Base-by-base conservation (phyloP, 805 yeast species). In the Barnettozyma populi region DNA sequence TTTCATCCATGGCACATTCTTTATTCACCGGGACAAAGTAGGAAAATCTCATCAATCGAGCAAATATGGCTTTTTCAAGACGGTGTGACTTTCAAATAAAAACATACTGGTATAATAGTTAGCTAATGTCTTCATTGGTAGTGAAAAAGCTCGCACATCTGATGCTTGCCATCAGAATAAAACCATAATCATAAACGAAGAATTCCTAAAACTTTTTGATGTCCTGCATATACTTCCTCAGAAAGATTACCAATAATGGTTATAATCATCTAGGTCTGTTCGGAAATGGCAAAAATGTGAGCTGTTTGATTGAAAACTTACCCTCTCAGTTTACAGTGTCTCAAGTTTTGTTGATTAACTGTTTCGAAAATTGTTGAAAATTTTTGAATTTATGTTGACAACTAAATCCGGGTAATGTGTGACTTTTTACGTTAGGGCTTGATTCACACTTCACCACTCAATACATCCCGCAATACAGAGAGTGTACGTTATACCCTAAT, bases 161-260 rank as follows among this genome's bases (percentile, higher is more conserved):
- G 19, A 16, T 18, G n/a, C 36, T 13, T 36, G 16, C 31, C 24
- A 36, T 16, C 18, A 7, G 19, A 36, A 23, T 16, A 23, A 31
- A 36, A 36, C 25, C 35, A 25, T 54, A 68, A 73, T 80, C 86
- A 80, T 80, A 80, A 80, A 80, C 86, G 86, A 80, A 80, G 86
- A 80, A 80, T 80, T 79, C 85, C 85, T 79, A 70, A 68, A 53
- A 68, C 66, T 65, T 70, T 69, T 70, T 70, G 71, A 59, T 73
- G 82, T 80, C 86, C 86, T 80, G 86, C 86, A 80, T 80, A 69
- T 79, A 76, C 84, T 75, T 80, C 85, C 85, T 80, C 85, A 78
- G 86, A 62, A 61, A 65, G 63, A 61, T 57, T 61, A 54, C 60
- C 58, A 63, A 60, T 57, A 60, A 61, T 57, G 55, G 58, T 57